A percentile compares a stretch with the other conserved stretches of the same genome.
phyloP scores from a whole-genome alignment of 805 yeast species.

The Saccharomycopsis lassenensis region DNA sequence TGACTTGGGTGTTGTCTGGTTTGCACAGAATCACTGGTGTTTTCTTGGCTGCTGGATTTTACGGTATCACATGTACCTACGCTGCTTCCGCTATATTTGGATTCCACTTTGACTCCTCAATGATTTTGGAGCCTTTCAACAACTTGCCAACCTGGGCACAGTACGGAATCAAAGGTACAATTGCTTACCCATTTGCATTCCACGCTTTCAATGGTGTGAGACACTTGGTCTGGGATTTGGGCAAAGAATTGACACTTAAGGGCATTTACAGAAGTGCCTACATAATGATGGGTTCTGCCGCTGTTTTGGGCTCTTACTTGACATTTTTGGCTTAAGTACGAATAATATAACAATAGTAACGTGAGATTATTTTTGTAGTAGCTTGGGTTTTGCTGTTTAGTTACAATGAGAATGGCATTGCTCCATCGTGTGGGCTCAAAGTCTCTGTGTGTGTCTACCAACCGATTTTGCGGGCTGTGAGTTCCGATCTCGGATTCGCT shows the following conservation, averaged over 20 bases:
- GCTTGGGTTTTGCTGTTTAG: too few species aligned
- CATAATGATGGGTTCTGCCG: slow-evolving; percentile 53
- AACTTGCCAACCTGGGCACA: slow-evolving; percentile 56
- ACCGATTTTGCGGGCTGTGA: too few species aligned
- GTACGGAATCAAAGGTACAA: slow-evolving; percentile 51
- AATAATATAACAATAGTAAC: too few species aligned
- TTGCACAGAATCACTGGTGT: slow-evolving; percentile 87
- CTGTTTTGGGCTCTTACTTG: slow-evolving; percentile 46
- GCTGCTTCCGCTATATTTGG: slow-evolving; percentile 63
- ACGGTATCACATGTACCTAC: slow-evolving; percentile 64
- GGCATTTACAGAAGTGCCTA: slow-evolving; percentile 94
- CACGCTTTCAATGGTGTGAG: slow-evolving; percentile 83
- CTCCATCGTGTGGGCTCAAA: too few species aligned
- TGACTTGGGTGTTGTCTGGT: slow-evolving; percentile 72
- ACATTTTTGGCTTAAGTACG: slow-evolving; percentile 27
- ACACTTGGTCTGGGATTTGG: slow-evolving; percentile 90
- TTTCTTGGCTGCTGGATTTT: slow-evolving; percentile 66
- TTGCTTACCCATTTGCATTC: slow-evolving; percentile 78
- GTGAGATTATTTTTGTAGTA: too few species aligned
- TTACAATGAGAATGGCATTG: too few species aligned
- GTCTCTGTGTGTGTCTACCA: too few species aligned
- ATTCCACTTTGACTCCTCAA: slow-evolving; percentile 39
- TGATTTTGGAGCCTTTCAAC: slow-evolving; percentile 44
- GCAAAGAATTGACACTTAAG: slow-evolving; percentile 63
- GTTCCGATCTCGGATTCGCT: too few species aligned